Base-by-base conservation (phyloP, 805 yeast species). In the Myxozyma nipponensis region DNA sequence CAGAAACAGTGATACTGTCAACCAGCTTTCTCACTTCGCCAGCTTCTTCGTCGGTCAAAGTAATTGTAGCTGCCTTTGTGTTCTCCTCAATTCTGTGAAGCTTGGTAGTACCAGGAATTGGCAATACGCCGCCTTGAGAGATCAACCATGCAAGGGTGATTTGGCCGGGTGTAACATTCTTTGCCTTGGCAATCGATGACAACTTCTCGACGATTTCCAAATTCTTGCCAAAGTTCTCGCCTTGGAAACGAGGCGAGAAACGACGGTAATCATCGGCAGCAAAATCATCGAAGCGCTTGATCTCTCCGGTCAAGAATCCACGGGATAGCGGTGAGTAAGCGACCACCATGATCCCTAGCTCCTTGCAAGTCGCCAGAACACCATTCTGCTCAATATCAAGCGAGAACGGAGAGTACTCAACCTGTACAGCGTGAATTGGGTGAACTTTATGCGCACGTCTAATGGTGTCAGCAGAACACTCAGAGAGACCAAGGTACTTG, bases 311-410 rank as follows among this genome's bases (percentile, higher is more conserved):
- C 47, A 89, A 73, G 53, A 83, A 70, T 1, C 96, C 96, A 61
- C 86, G 76, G 9, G 89, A 83, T 48, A 89, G 72, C 26, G 96
- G 96, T 26, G 95, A 84, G 68, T 89, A 89, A 23, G 89, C 86
- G 50, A 86, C 72, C 25, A 86, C 72, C 15, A 91, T 84, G 49
- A 89, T 77, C 15, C 72, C 72, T 28, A 74, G 67, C 54, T 82
- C 79, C 19, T 77, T 74, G 57, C 83, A 78, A 3, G 77, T 74
- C 2, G 73, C 77, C 55, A 82, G 76, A 19, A 84, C 73, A 1
- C 91, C 95, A 63, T 84, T 80, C 2, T 64, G 51, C 39, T 80
- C 62, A 35, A 83, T 76, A 15, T 84, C 86, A 40, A 78, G 76
- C n/a, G 80, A 66, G 70, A 83, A 78, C 51, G 90, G 64, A 2